These are phyloP conservation scores for Ceriops decandra DNA, from an alignment of 345 rosid species.

Conservation along the genomic window DNA sequence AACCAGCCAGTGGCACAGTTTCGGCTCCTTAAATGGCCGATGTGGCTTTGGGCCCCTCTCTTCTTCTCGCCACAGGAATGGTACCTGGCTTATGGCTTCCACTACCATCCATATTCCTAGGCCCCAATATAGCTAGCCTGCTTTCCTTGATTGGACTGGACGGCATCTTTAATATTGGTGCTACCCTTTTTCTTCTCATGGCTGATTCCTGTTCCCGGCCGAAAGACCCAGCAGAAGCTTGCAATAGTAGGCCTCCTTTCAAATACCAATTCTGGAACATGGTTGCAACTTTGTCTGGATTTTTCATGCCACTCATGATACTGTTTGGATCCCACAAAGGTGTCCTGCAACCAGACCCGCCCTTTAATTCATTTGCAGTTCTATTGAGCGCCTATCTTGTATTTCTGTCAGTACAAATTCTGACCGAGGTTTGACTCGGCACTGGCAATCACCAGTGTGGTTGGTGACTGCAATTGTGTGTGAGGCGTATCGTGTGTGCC, in stretches of 20 bases:
- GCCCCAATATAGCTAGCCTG: conserved; percentile 80
- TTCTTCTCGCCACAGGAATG: conserved; percentile 84
- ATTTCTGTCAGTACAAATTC: conserved; percentile 71
- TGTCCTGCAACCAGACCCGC: conserved; percentile 59
- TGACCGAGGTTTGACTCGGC: conserved; percentile 91
- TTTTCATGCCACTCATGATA: conserved; percentile 48
- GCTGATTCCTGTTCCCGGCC: conserved; percentile 78
- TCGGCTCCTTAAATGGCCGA: conserved; percentile 81
- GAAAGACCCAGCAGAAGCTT: conserved; percentile 29
- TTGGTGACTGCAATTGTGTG: conserved; percentile 84
- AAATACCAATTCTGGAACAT: conserved; percentile 80
- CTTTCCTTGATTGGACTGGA: conserved; percentile 87
- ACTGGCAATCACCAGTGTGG: conserved; percentile 93
- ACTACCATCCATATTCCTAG: conserved; percentile 69
- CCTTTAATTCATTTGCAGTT: conserved; percentile 57
- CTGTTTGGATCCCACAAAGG: conserved; percentile 63
- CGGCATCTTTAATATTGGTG: conserved; percentile 85
- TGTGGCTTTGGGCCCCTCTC: conserved; percentile 87
- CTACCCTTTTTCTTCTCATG: conserved; percentile 77
- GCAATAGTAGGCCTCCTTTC: conserved; percentile 64
- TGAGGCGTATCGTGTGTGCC: conserved; percentile 74
- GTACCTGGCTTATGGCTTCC: conserved; percentile 91
- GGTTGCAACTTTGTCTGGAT: conserved; percentile 58
- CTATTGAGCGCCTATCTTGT: conserved; percentile 75
- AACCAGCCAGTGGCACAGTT: conserved; percentile 21